Evolutionary conservation across 805 yeast species (phyloP), one percentile per base, ranked within the genome.

Genomic region (Metschnikowia matae): DNA sequence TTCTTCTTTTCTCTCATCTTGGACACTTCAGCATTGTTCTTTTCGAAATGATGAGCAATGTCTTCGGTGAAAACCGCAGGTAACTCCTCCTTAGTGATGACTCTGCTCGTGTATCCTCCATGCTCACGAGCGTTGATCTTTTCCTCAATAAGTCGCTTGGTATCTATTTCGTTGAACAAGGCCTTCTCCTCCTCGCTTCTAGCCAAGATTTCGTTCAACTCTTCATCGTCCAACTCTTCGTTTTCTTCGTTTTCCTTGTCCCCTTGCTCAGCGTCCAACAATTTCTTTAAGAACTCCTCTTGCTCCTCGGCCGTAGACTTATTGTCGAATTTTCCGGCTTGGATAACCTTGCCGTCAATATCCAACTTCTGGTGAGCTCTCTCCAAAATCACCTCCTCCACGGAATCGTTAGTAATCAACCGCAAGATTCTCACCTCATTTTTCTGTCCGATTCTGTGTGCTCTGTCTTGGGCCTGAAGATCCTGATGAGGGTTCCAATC

Each of bases 401-500:
- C 89, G 2, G 95, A 85, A 62, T 87, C 92, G 48, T 84, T 81
- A 2, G 92, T 85, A 55, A 87, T 87, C 64, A 87, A 78, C 69
- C 95, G 78, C 64, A 87, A 75, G 59, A 87, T 87, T 65, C 92
- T 75, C 50, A 87, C 95, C 65, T 87, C 95, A 65, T 87, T 87
- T 75, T 87, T 87, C 63, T 87, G 95, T 40, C 95, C 95, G 66
- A 87, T 87, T 77, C 95, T 81, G 67, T 87, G 95, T 1, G 95
- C 95, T 74, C 95, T 78, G 68, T 87, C 95, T 68, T 87, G 95
- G 1, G 94, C 95, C 66, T 87, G 95, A 62, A 87, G 79, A 81
- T 87, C 95, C 68, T 87, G 95, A 70, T 87, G 95, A 7, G 95
- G 95, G 63, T 87, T 87, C 95, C 95, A 87, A 71, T 87, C 95